phyloP scores from a whole-genome alignment of 441 rosid species.

The Brassica hybrid region DNA sequence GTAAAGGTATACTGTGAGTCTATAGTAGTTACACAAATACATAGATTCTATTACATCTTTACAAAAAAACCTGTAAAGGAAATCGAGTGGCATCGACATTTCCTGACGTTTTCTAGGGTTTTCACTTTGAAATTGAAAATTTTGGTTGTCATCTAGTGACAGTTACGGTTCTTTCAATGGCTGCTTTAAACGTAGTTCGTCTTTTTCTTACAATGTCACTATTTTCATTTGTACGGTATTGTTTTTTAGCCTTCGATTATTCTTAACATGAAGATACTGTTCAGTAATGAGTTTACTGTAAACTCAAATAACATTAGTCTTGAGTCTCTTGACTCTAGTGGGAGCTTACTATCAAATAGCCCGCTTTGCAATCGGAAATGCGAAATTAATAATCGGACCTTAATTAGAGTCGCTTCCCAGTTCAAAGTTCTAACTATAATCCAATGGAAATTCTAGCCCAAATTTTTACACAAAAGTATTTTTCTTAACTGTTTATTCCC shows the following conservation, averaged over 20 bases:
- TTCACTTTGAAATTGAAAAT: conserved; percentile 31
- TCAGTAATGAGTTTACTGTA: neutral
- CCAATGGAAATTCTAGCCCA: neutral
- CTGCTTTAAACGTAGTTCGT: conserved; percentile 42
- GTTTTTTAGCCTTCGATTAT: neutral
- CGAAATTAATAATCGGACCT: conserved; percentile 6
- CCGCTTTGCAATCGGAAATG: neutral
- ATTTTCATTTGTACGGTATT: conserved; percentile 29
- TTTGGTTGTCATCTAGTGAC: conserved; percentile 33
- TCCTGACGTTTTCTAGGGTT: conserved; percentile 40
- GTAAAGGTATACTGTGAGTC: conserved; percentile 15
- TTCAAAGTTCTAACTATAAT: neutral
- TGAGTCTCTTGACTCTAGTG: neutral
- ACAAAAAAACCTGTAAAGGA: conserved; percentile 1
- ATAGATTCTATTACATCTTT: conserved; percentile 21
- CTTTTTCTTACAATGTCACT: conserved; percentile 37
- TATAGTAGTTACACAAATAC: conserved; percentile 15
- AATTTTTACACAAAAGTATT: neutral
- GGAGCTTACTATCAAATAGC: neutral
- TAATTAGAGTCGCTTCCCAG: neutral
- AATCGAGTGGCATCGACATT: conserved; percentile 26
- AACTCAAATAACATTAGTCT: neutral
- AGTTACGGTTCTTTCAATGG: conserved; percentile 34
- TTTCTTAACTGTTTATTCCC: neutral
- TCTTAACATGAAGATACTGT: neutral